These are phyloP conservation scores for Epichloe brachyelytri DNA, from an alignment of 2,329 filamentous ascomycete species.

Conservation along the genomic window DNA sequence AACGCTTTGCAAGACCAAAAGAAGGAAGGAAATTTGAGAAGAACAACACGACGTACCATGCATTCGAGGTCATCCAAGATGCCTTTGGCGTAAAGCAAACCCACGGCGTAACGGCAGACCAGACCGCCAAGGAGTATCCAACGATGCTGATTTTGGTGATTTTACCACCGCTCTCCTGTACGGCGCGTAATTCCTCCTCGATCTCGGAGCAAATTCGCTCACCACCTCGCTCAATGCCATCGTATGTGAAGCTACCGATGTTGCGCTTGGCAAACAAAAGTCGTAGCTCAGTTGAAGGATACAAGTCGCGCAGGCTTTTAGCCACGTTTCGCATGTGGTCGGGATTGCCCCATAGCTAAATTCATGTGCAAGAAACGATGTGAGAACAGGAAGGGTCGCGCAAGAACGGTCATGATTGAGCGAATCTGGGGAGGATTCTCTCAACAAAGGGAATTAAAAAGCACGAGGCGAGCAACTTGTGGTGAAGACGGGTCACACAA, in stretches of 20 bases:
- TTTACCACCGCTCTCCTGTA: constrained; percentile 49
- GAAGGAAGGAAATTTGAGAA: background rate
- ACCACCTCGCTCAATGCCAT: constrained; percentile 55
- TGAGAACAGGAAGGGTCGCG: background rate
- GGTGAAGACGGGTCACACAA: constrained; percentile 5
- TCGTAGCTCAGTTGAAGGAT: constrained; percentile 51
- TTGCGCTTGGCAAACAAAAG: constrained; percentile 63
- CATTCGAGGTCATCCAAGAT: constrained; percentile 69
- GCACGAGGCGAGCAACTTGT: background rate
- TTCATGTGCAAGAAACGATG: background rate
- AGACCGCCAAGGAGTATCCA: constrained; percentile 87
- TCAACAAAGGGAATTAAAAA: background rate
- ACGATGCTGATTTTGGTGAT: constrained; percentile 76
- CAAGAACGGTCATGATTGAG: background rate
- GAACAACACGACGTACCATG: constrained; percentile 36
- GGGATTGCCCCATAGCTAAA: constrained; percentile 66
- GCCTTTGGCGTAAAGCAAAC: constrained; percentile 69
- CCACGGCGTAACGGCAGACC: constrained; percentile 74
- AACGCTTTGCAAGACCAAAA: background rate
- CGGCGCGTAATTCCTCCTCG: constrained; percentile 45
- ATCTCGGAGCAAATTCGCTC: constrained; percentile 56
- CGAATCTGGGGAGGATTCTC: background rate
- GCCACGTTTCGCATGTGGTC: constrained; percentile 57
- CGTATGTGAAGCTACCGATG: constrained; percentile 58
- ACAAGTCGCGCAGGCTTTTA: constrained; percentile 46